phyloP scores from a whole-genome alignment of 2,329 filamentous ascomycete species.

The Neurospora sp. region DNA sequence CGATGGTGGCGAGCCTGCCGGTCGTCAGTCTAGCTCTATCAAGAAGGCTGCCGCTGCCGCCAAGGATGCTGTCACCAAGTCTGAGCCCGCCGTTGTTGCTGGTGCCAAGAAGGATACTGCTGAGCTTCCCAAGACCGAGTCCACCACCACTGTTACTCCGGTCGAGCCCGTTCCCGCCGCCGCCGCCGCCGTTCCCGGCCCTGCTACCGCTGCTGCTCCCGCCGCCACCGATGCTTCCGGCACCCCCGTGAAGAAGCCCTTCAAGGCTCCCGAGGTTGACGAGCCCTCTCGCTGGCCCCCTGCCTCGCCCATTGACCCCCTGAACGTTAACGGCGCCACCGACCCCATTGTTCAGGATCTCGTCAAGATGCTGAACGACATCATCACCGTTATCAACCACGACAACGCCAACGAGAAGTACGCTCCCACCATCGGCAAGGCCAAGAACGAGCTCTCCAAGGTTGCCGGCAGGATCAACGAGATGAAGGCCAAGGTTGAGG shows the following conservation, averaged over 20 bases:
- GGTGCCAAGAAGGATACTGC: slow-evolving; percentile 10
- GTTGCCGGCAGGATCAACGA: slow-evolving; percentile 69
- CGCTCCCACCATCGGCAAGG: slow-evolving; percentile 67
- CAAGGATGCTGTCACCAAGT: slow-evolving; percentile 21
- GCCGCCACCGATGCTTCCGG: slow-evolving; percentile 13
- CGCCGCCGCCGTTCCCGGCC: slow-evolving; percentile 10
- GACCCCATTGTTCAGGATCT: slow-evolving; percentile 89
- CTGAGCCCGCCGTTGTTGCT: slow-evolving; percentile 14
- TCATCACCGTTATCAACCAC: slow-evolving; percentile 87
- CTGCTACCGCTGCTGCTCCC: slow-evolving; percentile 16
- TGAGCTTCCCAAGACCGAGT: slow-evolving; percentile 16
- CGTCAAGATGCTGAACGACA: slow-evolving; percentile 90
- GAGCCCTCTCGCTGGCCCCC: slow-evolving; percentile 56
- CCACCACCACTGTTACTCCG: slow-evolving; percentile 9
- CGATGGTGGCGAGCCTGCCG: slow-evolving; percentile 45
- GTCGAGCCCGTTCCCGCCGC: slow-evolving; percentile 15
- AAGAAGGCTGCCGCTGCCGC: slow-evolving; percentile 20
- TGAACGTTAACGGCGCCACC: slow-evolving; percentile 63
- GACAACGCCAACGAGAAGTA: slow-evolving; percentile 73
- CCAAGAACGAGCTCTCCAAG: slow-evolving; percentile 71
- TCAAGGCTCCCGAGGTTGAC: slow-evolving; percentile 52
- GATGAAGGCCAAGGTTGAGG: slow-evolving; percentile 60
- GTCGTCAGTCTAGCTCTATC: slow-evolving; percentile 54
- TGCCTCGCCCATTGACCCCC: slow-evolving; percentile 64
- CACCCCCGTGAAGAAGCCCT: slow-evolving; percentile 23